A percentile compares a stretch with the other conserved stretches of the same genome.
phyloP scores from a whole-genome alignment of 208 protist species.

The Crithidia mellificae region DNA sequence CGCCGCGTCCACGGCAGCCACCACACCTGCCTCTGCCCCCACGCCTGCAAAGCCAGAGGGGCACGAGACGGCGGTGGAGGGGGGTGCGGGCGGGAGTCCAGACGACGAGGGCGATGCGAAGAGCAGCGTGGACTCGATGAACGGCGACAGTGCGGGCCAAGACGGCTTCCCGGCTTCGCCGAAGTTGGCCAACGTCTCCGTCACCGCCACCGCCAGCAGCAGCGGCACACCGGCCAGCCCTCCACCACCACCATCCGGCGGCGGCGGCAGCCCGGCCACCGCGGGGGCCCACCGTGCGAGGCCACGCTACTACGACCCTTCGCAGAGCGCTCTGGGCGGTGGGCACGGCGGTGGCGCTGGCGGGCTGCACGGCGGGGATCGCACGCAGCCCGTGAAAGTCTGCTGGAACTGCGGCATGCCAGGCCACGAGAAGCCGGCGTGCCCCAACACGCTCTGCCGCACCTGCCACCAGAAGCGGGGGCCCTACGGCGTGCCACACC shows the following conservation, averaged over 20 bases:
- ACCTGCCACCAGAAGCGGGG: conserved; percentile 63
- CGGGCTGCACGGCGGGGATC: too few species aligned
- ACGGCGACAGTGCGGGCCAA: background rate
- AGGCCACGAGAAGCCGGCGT: conserved; percentile 82
- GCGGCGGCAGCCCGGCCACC: too few species aligned
- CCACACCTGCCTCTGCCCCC: background rate
- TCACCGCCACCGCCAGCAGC: too few species aligned
- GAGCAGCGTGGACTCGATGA: background rate
- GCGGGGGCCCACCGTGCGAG: conserved; percentile 16
- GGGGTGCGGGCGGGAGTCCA: background rate
- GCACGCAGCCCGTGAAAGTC: conserved; percentile 47
- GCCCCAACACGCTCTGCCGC: conserved; percentile 71
- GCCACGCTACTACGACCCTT: conserved; percentile 70
- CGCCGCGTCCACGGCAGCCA: background rate
- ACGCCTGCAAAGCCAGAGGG: background rate
- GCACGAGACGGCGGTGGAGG: background rate
- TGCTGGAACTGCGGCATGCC: conserved; percentile 84
- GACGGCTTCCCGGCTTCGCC: background rate
- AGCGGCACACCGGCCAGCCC: background rate
- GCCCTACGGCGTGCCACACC: conserved; percentile 34
- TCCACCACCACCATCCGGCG: background rate
- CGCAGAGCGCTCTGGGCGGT: conserved; percentile 31
- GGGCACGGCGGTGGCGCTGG: conserved; percentile 19
- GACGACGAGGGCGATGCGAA: conserved; percentile 14
- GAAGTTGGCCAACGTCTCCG: too few species aligned